phyloP scores from a whole-genome alignment of 495 filamentous ascomycete species.

The Parathielavia hyrcaniae region DNA sequence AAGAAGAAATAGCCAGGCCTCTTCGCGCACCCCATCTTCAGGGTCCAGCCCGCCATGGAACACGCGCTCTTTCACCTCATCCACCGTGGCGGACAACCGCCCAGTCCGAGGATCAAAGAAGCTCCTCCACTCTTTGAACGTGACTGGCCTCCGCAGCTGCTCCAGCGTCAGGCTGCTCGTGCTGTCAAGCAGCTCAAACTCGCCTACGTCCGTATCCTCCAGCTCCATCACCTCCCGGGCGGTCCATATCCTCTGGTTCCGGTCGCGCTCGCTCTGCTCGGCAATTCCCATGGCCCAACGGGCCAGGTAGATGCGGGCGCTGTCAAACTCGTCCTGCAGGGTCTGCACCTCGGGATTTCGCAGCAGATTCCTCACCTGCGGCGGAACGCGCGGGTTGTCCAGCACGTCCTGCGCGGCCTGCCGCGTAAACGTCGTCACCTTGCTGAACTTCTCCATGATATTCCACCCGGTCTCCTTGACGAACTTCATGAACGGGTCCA shows the following conservation, averaged over 20 bases:
- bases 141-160: constrained; percentile 70
- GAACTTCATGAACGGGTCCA: constrained; percentile 93
- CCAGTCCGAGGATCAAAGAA: constrained; percentile 76
- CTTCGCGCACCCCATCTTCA: constrained; percentile 85
- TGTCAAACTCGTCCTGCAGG: constrained; percentile 93
- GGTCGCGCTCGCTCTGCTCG: constrained; percentile 85
- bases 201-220: constrained; percentile 87
- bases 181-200: constrained; percentile 88
- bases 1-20: constrained; percentile 92
- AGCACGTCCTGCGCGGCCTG: constrained; percentile 85
- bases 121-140: constrained; percentile 75
- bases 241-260: constrained; percentile 82
- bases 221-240: constrained; percentile 87
- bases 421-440: constrained; percentile 91
- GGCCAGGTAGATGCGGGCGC: constrained; percentile 85
- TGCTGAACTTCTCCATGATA: constrained; percentile 87
- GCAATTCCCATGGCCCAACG: constrained; percentile 98
- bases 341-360: constrained; percentile 93
- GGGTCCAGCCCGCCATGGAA: constrained; percentile 91
- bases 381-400: constrained; percentile 81
- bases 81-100: constrained; percentile 65
- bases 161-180: constrained; percentile 64
- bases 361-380: constrained; percentile 77
- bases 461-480: constrained; percentile 96
- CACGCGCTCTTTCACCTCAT: constrained; percentile 91